A percentile compares a stretch with the other conserved stretches of the same genome.
These are phyloP conservation scores for Sphaerulina populicola DNA, from an alignment of 2,329 filamentous ascomycete species.

Conservation along the genomic window DNA sequence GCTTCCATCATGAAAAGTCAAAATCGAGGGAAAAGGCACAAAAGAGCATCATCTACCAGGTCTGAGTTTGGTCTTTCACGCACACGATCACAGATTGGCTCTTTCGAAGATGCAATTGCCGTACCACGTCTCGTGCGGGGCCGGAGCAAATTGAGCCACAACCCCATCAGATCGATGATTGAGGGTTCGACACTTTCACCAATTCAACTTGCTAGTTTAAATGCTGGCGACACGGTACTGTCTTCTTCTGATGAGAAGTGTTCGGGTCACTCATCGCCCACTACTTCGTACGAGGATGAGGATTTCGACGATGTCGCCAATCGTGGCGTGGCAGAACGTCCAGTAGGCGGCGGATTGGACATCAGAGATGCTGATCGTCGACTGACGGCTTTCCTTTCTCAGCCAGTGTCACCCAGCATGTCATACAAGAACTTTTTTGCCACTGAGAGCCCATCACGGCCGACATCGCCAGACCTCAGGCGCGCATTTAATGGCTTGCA, in stretches of 20 bases:
- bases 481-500: conserved; percentile 13
- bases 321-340: conserved; percentile 3
- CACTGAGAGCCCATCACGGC: conserved; percentile 8
- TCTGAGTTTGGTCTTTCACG: conserved; percentile 15
- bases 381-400: conserved; percentile 17
- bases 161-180: conserved; percentile 18
- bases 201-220: neutral
- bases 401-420: conserved; percentile 20
- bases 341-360: neutral
- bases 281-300: conserved; percentile 20
- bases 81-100: conserved; percentile 7
- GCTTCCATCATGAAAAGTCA: conserved; percentile 45
- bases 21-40: conserved; percentile 2
- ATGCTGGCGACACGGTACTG: conserved; percentile 6
- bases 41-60: conserved; percentile 16
- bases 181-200: conserved; percentile 6
- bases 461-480: conserved; percentile 13
- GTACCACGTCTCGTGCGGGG: conserved; percentile 14
- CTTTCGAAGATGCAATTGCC: neutral
- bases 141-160: conserved; percentile 3
- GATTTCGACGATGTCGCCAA: conserved; percentile 15
- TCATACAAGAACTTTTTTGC: conserved; percentile 18
- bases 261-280: conserved; percentile 20
- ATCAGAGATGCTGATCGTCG: conserved; percentile 8
- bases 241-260: conserved; percentile 21